Evolutionary conservation across 2,329 filamentous ascomycete genomes (phyloP).

Genomic region (Rhexocercosporidium sp.): DNA sequence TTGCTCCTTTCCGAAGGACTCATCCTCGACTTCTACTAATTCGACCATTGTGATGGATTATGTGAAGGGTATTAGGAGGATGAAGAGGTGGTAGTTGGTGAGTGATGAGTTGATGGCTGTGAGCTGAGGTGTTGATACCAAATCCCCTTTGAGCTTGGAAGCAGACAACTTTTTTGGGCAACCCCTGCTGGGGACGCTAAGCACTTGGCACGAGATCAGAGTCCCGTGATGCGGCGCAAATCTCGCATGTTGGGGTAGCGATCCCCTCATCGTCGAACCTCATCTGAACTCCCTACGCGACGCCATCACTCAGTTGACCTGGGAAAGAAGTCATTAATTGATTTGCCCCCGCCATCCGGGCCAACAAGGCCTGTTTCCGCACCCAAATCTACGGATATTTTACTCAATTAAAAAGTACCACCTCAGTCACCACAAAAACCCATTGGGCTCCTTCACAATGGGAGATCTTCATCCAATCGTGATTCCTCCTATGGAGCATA

Average conservation of each 20-base stretch:
- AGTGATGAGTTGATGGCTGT: background rate
- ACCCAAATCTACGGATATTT: background rate
- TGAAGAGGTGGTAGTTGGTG: constrained; percentile 38
- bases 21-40: constrained; percentile 95
- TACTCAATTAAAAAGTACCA: background rate
- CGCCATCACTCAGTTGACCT: background rate
- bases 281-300: background rate
- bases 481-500: constrained; percentile 23
- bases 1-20: constrained; percentile 82
- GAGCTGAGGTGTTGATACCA: constrained; percentile 8
- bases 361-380: background rate
- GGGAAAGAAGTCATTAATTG: no score
- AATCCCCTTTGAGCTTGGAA: constrained; percentile 12
- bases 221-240: background rate
- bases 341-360: background rate
- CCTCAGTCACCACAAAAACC: background rate
- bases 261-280: background rate
- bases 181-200: constrained; percentile 3
- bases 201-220: background rate
- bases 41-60: constrained; percentile 74
- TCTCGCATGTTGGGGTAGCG: no score
- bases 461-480: constrained; percentile 26
- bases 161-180: constrained; percentile 18
- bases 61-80: background rate
- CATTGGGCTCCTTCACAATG: constrained; percentile 13